These are phyloP conservation scores for Gnetum montanum DNA, from an alignment of 75 land plant genomes.

Conservation along the genomic window DNA sequence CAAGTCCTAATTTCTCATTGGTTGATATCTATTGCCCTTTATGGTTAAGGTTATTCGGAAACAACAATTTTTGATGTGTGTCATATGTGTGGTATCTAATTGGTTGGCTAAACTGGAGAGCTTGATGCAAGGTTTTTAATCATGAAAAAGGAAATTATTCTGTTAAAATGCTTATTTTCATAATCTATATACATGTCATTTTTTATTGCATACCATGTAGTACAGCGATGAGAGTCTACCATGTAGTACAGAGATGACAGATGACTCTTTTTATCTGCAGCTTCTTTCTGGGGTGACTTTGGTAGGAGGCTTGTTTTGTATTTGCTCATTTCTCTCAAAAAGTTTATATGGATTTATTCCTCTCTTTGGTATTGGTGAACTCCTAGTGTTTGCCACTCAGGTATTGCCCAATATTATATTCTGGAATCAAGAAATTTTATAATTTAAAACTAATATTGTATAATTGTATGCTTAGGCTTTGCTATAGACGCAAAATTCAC, in stretches of 20 bases:
- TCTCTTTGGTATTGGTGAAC: slow-evolving; percentile 74
- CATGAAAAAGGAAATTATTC: no score
- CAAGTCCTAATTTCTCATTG: not conserved
- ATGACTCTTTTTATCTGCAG: slow-evolving; percentile 20
- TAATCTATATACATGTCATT: no score
- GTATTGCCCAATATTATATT: slow-evolving; percentile 12
- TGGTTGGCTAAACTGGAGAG: not conserved
- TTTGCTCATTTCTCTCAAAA: slow-evolving; percentile 54
- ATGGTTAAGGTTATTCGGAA: not conserved
- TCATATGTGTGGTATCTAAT: not conserved
- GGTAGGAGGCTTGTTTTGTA: slow-evolving; percentile 66
- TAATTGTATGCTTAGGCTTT: no score
- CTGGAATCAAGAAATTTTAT: not conserved
- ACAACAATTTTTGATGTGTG: not conserved
- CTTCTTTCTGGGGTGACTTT: slow-evolving; percentile 70
- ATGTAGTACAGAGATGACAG: no score
- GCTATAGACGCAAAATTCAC: no score
- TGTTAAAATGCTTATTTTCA: no score
- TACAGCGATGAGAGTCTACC: no score
- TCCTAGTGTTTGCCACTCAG: slow-evolving; percentile 87
- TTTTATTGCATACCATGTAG: no score
- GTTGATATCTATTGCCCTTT: not conserved
- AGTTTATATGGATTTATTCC: slow-evolving; percentile 57
- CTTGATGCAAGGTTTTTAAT: no score
- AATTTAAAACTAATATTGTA: no score